phyloP scores from a whole-genome alignment of 2,329 filamentous ascomycete species.

The Thielaviopsis ethacetica region DNA sequence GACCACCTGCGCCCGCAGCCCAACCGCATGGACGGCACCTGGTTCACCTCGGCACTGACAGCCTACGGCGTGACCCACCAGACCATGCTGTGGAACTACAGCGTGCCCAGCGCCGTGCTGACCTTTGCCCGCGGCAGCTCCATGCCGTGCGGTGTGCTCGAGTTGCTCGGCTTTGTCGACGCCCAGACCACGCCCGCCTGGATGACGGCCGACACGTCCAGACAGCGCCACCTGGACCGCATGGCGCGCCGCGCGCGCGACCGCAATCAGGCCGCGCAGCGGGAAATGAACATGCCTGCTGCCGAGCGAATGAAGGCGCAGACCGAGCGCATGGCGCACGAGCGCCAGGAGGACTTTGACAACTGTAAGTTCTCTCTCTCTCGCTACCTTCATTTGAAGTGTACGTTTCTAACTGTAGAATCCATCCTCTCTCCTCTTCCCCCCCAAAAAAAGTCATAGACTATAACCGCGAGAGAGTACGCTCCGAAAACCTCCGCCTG shows the following conservation, averaged over 20 bases:
- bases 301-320: constrained; percentile 25
- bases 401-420: neutral
- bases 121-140: constrained; percentile 33
- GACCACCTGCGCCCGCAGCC: constrained; percentile 28
- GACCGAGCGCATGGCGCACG: constrained; percentile 24
- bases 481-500: constrained; percentile 26
- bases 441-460: neutral
- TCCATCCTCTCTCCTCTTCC: too few relatives aligned
- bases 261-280: constrained; percentile 24
- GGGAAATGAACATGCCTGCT: constrained; percentile 28
- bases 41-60: constrained; percentile 41
- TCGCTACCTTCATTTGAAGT: too few relatives aligned
- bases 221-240: constrained; percentile 21
- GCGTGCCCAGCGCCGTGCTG: constrained; percentile 36
- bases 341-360: constrained; percentile 28
- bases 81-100: constrained; percentile 44
- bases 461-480: constrained; percentile 26
- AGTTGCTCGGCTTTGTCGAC: constrained; percentile 34
- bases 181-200: constrained; percentile 38
- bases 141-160: constrained; percentile 42
- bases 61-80: constrained; percentile 36
- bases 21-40: constrained; percentile 26
- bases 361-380: constrained; percentile 26
- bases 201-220: constrained; percentile 27
- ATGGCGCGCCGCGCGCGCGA: constrained; percentile 24